These are phyloP conservation scores for Akanthomyces lecanii DNA, from an alignment of 2,329 filamentous ascomycete genomes.

Conservation along the genomic window DNA sequence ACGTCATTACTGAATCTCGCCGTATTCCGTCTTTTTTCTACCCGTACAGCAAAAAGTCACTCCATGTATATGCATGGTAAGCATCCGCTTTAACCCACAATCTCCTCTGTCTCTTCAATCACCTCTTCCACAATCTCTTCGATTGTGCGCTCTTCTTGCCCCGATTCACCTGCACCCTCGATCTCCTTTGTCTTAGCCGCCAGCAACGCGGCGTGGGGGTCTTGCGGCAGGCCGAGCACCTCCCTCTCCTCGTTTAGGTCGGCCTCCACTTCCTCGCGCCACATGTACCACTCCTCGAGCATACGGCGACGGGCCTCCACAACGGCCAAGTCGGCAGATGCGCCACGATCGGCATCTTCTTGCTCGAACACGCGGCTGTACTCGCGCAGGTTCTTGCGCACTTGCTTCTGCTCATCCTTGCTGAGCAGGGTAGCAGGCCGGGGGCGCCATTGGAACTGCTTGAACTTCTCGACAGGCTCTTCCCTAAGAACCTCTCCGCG, in stretches of 20 bases:
- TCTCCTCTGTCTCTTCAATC: conserved; percentile 79
- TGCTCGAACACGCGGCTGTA: conserved; percentile 95
- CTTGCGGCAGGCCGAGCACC: conserved; percentile 60
- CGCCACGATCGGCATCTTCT: conserved; percentile 88
- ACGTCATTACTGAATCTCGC: conserved; percentile 33
- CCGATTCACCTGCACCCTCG: conserved; percentile 43
- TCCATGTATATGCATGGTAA: conserved; percentile 10
- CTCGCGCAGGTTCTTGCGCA: conserved; percentile 97
- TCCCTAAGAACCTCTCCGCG: conserved; percentile 84
- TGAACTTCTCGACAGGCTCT: conserved; percentile 93
- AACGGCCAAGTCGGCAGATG: conserved; percentile 88
- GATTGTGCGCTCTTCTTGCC: conserved; percentile 71
- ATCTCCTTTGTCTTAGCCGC: conserved; percentile 51
- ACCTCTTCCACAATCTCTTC: conserved; percentile 88
- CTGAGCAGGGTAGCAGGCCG: conserved; percentile 84
- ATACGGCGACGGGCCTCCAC: conserved; percentile 79
- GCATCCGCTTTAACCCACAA: conserved; percentile 37
- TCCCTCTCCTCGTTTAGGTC: conserved; percentile 70
- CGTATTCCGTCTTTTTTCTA: conserved; percentile 28
- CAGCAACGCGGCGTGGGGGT: conserved; percentile 59
- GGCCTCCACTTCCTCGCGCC: conserved; percentile 69
- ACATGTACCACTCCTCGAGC: conserved; percentile 84
- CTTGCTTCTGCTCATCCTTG: conserved; percentile 95
- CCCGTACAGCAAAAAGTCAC: conserved; percentile 28
- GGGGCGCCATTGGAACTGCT: conserved; percentile 93